phyloP scores from a whole-genome alignment of 306 rosid genomes.

The Leucaena leucocephala region DNA sequence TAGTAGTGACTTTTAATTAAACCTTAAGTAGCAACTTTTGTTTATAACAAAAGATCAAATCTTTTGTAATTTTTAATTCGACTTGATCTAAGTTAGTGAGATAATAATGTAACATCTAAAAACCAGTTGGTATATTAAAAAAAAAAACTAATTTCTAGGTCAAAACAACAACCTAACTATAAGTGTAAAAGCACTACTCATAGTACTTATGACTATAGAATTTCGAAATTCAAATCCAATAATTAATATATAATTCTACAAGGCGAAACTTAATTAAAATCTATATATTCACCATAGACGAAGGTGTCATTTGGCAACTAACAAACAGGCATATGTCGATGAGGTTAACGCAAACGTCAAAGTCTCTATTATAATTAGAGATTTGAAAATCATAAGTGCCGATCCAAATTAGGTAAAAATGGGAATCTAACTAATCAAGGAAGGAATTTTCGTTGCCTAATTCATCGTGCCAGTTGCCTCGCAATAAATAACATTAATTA shows the following conservation, averaged over 20 bases:
- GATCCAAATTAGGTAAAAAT: slow-evolving; percentile 9
- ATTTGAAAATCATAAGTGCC: background rate
- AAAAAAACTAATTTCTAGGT: background rate
- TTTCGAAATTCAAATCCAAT: background rate
- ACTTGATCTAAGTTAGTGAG: no score
- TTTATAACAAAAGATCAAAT: no score
- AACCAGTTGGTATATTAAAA: background rate
- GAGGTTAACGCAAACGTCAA: slow-evolving; percentile 1
- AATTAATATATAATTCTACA: background rate
- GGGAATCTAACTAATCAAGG: slow-evolving; percentile 17
- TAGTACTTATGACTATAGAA: background rate
- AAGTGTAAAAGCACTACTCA: background rate
- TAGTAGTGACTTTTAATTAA: no score
- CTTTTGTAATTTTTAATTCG: no score
- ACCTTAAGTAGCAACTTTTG: no score
- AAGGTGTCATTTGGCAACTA: background rate
- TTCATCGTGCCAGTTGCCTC: background rate
- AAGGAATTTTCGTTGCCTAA: background rate
- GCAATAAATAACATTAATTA: background rate
- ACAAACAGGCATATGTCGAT: background rate
- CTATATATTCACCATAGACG: background rate
- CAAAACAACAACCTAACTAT: background rate
- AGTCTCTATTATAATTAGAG: background rate
- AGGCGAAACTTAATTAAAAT: background rate
- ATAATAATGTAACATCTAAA: no score